A percentile compares a stretch with the other conserved stretches of the same genome.
phyloP scores from a whole-genome alignment of 352 stramenopile genomes.

The Globisporangium parvum region DNA sequence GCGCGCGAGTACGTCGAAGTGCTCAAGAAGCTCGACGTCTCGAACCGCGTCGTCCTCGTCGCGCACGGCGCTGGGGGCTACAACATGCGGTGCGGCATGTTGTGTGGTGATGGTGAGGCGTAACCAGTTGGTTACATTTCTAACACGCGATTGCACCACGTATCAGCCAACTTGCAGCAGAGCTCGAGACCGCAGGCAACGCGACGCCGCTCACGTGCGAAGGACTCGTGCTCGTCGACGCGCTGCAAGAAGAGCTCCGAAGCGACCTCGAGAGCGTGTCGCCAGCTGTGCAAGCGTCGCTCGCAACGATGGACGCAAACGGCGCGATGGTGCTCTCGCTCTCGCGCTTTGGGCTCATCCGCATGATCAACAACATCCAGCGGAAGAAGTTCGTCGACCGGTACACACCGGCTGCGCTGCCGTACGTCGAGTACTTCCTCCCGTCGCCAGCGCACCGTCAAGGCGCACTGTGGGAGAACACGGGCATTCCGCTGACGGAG shows the following conservation, averaged over 20 bases:
- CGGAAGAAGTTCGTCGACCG: constrained; percentile 43
- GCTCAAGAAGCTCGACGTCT: constrained; percentile 48
- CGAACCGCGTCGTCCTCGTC: constrained; percentile 59
- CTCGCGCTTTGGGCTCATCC: constrained; percentile 53
- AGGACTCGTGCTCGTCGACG: constrained; percentile 68
- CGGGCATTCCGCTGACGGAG: constrained; percentile 53
- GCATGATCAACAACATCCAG: constrained; percentile 64
- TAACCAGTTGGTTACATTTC: not conserved
- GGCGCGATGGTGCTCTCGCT: constrained; percentile 47
- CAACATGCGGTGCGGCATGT: constrained; percentile 66
- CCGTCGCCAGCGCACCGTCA: constrained; percentile 60
- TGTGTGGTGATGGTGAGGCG: not conserved
- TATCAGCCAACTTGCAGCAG: constrained; percentile 34
- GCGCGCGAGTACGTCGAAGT: constrained; percentile 56
- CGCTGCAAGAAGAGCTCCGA: constrained; percentile 60
- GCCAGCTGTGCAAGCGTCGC: constrained; percentile 40
- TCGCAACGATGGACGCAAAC: constrained; percentile 59
- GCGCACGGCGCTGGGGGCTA: constrained; percentile 70
- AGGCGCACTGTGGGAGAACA: constrained; percentile 48
- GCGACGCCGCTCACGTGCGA: constrained; percentile 27
- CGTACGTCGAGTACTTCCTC: constrained; percentile 58
- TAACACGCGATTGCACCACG: not conserved
- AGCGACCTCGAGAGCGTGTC: constrained; percentile 57
- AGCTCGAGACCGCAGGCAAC: constrained; percentile 23
- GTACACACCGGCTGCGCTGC: constrained; percentile 43